Conservation (phyloP, 2,329 filamentous ascomycete genomes). For the Trichoderma koningiopsis region DNA sequence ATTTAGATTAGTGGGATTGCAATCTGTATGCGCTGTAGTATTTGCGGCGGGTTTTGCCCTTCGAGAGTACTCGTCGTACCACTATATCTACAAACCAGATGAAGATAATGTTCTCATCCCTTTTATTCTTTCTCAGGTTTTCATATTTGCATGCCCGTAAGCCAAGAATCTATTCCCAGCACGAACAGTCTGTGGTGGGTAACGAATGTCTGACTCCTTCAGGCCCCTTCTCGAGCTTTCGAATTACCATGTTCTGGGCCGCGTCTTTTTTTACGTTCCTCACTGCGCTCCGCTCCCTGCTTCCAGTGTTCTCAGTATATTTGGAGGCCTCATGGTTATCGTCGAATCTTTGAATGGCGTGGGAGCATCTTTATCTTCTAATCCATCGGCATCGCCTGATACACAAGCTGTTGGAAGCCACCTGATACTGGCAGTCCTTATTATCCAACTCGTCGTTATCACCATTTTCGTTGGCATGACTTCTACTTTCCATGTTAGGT, state of each 20-base stretch:
- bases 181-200: not conserved
- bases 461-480: not conserved
- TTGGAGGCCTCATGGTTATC: constrained; percentile 2
- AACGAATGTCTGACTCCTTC: not conserved
- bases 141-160: constrained; percentile 8
- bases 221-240: constrained; percentile 9
- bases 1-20: not conserved
- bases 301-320: not conserved
- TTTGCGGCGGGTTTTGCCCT: not conserved
- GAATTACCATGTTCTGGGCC: constrained; percentile 11
- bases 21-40: not conserved
- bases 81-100: not conserved
- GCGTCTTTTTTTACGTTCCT: constrained; percentile 1
- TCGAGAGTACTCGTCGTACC: not conserved
- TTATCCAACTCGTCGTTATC: constrained; percentile 9
- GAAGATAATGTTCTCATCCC: not conserved
- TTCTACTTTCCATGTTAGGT: not conserved
- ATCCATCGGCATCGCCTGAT: not conserved
- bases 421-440: not conserved
- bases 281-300: constrained; percentile 9
- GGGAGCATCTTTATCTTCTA: not conserved
- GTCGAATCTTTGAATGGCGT: constrained; percentile 12
- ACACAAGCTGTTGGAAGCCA: not conserved
- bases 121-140: constrained; percentile 4
- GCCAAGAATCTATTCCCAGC: not conserved